Evolutionary conservation across 2,329 filamentous ascomycete species (phyloP), one percentile per base, ranked within the genome.

Genomic region (Epichloe glyceriae): DNA sequence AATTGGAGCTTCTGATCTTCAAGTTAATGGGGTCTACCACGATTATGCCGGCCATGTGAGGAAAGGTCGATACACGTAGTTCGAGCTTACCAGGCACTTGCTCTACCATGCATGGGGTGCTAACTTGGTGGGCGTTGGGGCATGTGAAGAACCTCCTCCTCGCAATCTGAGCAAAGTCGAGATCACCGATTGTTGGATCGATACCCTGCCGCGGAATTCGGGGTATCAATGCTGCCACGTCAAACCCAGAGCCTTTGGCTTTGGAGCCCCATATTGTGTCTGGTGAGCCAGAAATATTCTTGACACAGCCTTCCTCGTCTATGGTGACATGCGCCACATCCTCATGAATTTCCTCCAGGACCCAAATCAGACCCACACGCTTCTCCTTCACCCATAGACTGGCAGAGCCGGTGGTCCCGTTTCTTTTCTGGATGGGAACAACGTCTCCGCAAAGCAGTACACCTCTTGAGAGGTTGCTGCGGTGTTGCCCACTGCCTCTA

Each of bases 381-480:
- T 98, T 98, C 67, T 98, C 93, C 71, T 98, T 98, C 3, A 98
- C 93, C 93, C 93, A 98, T 39, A 98, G 72, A 67, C 90, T 97
- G 38, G 93, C 93, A 52, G 93, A 90, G 2, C 93, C 93, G 4
- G 85, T 91, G 11, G 85, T 80, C 4, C 93, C 93, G 61, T 98
- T 95, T 54, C 93, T 82, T 68, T 97, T 98, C 64, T 90, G 86
- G 53, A 98, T 98, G 0, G 93, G 93, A 17, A 98, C 88, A n/a
- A 98, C 91, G 64, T 98, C 93, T 42, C 93, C 93, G 59, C 93
- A 98, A 1, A 98, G 76, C 49, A 98, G 68, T 26, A 98, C 93
- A 3, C 91, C 91, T 58, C 89, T 78, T 22, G 88, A 94, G 56
- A 87, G 89, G 59, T 79, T 85, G 57, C 78, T 80, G 49, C 80